Percentiles rank a stretch among this genome's conserved stretches.
These are phyloP conservation scores for Talaromyces proteolyticus DNA, from an alignment of 495 filamentous ascomycete species.

Conservation along the genomic window DNA sequence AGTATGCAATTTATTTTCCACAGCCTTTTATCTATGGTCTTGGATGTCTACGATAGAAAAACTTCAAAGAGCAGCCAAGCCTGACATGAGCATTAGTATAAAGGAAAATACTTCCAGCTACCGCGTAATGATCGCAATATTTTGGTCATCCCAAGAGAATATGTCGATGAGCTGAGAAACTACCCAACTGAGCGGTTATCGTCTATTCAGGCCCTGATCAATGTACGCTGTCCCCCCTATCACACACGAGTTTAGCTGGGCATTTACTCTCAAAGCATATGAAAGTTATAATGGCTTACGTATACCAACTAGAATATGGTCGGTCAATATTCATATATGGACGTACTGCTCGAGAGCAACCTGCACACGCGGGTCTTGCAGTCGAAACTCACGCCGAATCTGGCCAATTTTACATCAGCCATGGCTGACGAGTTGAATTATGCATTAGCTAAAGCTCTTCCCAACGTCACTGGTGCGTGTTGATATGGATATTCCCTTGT, in stretches of 20 bases:
- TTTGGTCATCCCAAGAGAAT: not conserved
- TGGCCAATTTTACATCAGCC: not conserved
- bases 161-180: not conserved
- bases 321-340: not conserved
- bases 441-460: not conserved
- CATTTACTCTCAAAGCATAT: no score
- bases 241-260: no score
- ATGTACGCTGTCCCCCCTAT: no score
- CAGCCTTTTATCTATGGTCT: no score
- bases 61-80: no score
- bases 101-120: not conserved
- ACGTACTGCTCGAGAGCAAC: not conserved
- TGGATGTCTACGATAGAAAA: no score
- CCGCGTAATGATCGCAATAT: not conserved
- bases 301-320: not conserved
- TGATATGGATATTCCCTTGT: no score
- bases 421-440: not conserved
- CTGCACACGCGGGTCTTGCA: not conserved
- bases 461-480: not conserved
- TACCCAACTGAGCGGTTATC: no score
- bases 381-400: not conserved
- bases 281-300: not conserved
- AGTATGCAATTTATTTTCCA: no score
- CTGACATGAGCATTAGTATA: not conserved
- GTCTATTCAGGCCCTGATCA: no score